Conservation (phyloP, 805 yeast genomes). For the Candida caryicola region DNA sequence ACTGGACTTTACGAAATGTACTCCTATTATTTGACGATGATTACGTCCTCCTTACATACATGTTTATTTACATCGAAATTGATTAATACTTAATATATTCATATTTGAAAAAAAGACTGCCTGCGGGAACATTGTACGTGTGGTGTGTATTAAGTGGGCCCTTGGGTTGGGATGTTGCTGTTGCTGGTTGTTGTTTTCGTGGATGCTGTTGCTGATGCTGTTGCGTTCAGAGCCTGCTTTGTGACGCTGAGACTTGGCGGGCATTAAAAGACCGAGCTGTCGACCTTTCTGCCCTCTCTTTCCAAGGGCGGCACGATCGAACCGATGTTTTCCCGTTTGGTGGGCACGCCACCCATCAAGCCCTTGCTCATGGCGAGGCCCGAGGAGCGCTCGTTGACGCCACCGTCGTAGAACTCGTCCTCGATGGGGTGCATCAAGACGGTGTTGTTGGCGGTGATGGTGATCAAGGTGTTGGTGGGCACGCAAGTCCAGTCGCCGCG, state of each 20-base stretch:
- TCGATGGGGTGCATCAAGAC: slow-evolving; percentile 86
- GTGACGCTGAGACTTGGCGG: no score
- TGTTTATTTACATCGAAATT: background rate
- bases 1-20: no score
- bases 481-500: slow-evolving; percentile 97
- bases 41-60: background rate
- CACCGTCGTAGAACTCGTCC: slow-evolving; percentile 82
- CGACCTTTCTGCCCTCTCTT: slow-evolving; percentile 32
- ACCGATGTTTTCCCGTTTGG: slow-evolving; percentile 29
- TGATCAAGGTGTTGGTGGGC: slow-evolving; percentile 84
- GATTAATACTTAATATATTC: background rate
- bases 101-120: slow-evolving; percentile 1
- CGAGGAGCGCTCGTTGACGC: slow-evolving; percentile 66
- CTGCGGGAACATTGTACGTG: no score
- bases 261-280: slow-evolving; percentile 4
- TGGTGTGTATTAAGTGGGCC: no score
- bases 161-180: no score
- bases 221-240: no score
- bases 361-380: slow-evolving; percentile 89
- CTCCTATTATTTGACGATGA: background rate
- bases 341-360: slow-evolving; percentile 86
- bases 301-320: slow-evolving; percentile 31
- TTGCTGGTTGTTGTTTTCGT: no score
- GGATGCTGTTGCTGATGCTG: no score
- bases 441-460: slow-evolving; percentile 74